Base-by-base conservation (phyloP, 352 stramenopile genomes). In the Pilasporangium apinafurcum region DNA sequence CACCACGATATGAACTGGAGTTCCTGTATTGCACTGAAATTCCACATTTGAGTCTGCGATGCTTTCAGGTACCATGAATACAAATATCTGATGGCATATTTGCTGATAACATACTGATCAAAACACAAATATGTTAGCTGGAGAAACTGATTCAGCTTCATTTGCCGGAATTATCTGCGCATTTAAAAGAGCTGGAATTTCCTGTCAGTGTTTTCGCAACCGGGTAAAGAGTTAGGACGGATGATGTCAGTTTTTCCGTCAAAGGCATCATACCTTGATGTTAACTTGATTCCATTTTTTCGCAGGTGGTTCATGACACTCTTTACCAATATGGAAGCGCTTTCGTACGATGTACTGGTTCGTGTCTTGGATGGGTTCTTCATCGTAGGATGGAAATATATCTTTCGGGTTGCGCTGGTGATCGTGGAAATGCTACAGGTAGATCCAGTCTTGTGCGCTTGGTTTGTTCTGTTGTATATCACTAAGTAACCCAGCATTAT, bases 251-350 rank as follows among this genome's bases (percentile, higher is more conserved):
- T 10, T 2, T 4, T 30, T 6, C 9, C 10, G 4, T 33, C 21
- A 9, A 39, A 8, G 24, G 6, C 29, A 20, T 1, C 8, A n/a
- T 5, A 12, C 12, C 10, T 7, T 22, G 17, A 3, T 39, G 25
- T 37, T 26, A 28, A 14, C 14, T n/a, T 12, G 31, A 20, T 37
- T 12, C n/a, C n/a, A 6, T 20, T 17, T 14, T n/a, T 14, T 33
- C 34, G 9, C 48, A 90, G 74, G 27, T 90, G 78, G 78, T 85
- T 90, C 59, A 83, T 90, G 72, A 87, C 78, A 21, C 66, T 90
- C 13, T 87, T 87, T 33, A 71, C 64, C 26, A 90, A 76, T 47
- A 83, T 86, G 70, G 77, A 90, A 27, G 66, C 65, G 13, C 60
- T 90, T 3, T 68, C 64, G 12, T 75, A 79, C 45, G 69, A 83